Evolutionary conservation across 176 grass and related monocot genomes (phyloP), one percentile per base, ranked within the genome.

Genomic region (Canna indica): DNA sequence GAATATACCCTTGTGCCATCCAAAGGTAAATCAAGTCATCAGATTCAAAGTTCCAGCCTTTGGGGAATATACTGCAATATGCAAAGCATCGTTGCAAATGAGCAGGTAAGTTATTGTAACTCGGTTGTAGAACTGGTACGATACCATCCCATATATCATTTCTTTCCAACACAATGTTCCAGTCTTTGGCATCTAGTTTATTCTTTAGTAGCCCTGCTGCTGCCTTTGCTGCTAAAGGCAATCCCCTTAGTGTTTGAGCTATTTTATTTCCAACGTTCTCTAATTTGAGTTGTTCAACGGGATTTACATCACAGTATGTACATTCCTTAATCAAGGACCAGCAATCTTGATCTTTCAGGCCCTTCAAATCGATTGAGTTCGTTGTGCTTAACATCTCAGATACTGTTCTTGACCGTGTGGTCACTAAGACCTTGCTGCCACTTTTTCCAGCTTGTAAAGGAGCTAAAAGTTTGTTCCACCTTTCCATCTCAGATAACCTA

Each of bases 61-160:
- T 82, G 32, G 84, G 81, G 71, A 91, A 91, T 59, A 84, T 75
- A 67, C 81, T 87, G 45, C 88, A 91, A 31, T 87, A 87, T 4
- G 78, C 79, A 75, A 91, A 84, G 63, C 88, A 91, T 7, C 56
- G 74, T 56, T 86, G 81, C 26, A 91, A 70, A 28, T 82, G 77
- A 41, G 15, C 24, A 6, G 88, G 75, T 26, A 91, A 64, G 38
- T 91, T 76, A 50, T 73, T 48, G 58, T 91, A 91, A 66, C 81
- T 91, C 59, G 63, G 73, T 64, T 74, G 73, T 12, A 86, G 33
- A 8, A 77, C 72, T 20, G 87, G 72, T 1, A 81, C 41, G 47
- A 90, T 81, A 64, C 69, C 72, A 41, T 54, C 57, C 33, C 72
- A 41, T 36, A 70, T 64, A 67, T 76, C 68, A 52, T 83, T 50